Evolutionary conservation across 257 asterid species (phyloP), one percentile per base, ranked within the genome.

Genomic region (Ilex asprella): DNA sequence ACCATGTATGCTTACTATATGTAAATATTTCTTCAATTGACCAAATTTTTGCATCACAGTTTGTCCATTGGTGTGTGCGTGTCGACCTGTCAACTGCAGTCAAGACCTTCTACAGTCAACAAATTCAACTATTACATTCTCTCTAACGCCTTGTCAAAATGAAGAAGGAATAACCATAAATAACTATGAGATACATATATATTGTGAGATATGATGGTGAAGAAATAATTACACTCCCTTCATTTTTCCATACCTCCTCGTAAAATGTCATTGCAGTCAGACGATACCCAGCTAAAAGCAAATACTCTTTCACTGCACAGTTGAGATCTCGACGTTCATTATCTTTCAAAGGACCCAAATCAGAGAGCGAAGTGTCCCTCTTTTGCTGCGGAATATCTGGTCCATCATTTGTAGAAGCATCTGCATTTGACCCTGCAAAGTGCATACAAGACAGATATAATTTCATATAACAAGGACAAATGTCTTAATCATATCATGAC

Each of bases 241-340:
- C 60, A 56, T 63, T 50, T 63, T 50, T 66, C 60, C 43, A 53
- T 80, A 93, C 99, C 99, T 93, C 99, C 76, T 93, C 99, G 59
- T 84, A 84, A 79, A 93, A 93, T 75, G 99, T 93, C 99, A 93
- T 93, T 56, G 97, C 95, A 58, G 96, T 87, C 75, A 93, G 81
- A 59, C 99, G 97, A 63, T 93, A 93, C 58, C 99, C 99, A 15
- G 96, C 99, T 66, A 87, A 77, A 57, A 82, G 68, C 70, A 93
- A 72, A 79, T 93, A 93, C 74, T 93, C 99, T 84, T 89, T 93
- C 68, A 93, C 96, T 55, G 99, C 99, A 74, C 85, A 87, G 79
- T 93, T 89, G 59, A 93, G 79, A 82, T 93, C 96, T 62, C 76
- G 71, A 35, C 99, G 81, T 73, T 93, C 99, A 50, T 65, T 82